Evolutionary conservation across 2,329 filamentous ascomycete genomes (phyloP).

Genomic region (Claviceps maximensis): DNA sequence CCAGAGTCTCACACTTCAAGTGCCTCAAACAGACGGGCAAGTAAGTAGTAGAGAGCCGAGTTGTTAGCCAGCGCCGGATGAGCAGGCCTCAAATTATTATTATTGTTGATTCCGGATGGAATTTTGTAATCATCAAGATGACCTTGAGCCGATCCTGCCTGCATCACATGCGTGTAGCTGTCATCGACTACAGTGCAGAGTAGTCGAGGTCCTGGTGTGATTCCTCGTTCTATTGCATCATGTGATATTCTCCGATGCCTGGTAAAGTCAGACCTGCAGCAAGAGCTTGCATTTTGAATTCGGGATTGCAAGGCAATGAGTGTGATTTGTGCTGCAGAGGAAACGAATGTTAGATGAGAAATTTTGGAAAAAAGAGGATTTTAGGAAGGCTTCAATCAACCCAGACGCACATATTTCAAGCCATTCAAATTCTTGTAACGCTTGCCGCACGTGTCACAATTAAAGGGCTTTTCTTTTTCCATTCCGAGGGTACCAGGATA

Average conservation of each 20-base stretch:
- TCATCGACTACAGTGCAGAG: background rate
- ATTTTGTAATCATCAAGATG: background rate
- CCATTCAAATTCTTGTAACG: conserved; percentile 99
- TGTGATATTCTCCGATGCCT: conserved; percentile 32
- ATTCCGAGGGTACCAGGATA: conserved; percentile 97
- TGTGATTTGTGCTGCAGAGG: conserved; percentile 55
- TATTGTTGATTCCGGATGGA: background rate
- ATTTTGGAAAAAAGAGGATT: too few species aligned
- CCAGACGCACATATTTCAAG: conserved; percentile 67
- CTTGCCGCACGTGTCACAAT: conserved; percentile 93
- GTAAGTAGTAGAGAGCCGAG: background rate
- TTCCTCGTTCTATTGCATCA: conserved; percentile 18
- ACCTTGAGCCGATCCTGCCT: background rate
- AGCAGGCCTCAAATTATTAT: background rate
- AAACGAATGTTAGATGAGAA: conserved; percentile 17
- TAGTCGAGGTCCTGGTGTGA: background rate
- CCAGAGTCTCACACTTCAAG: background rate
- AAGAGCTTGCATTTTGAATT: conserved; percentile 40
- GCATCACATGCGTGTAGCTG: background rate
- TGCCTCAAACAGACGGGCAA: background rate
- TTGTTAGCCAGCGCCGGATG: background rate
- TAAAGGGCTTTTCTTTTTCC: conserved; percentile 99
- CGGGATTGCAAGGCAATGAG: conserved; percentile 80
- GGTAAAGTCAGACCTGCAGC: conserved; percentile 31
- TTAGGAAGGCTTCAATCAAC: too few species aligned